A percentile compares a stretch with the other conserved stretches of the same genome.
phyloP scores from a whole-genome alignment of 164 flowering plant species.

The Platanus orientalis region DNA sequence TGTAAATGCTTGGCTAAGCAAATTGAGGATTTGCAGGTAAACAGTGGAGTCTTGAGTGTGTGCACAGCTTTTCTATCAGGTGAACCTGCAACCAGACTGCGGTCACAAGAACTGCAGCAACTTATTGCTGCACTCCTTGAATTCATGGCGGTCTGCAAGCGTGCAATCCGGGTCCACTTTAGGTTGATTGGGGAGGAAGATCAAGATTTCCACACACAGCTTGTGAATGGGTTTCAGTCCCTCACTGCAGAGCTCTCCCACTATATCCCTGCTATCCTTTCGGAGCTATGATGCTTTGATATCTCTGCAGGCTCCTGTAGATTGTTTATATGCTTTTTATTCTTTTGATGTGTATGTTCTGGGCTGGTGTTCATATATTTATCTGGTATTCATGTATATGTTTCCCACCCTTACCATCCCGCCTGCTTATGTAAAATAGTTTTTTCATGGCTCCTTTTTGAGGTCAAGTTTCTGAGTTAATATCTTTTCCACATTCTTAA shows the following conservation, averaged over 20 bases:
- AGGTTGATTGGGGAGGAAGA: constrained; percentile 97
- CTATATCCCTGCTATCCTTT: constrained; percentile 96
- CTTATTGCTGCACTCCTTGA: constrained; percentile 98
- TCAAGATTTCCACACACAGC: constrained; percentile 98
- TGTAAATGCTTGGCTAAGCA: not conserved
- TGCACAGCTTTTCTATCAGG: constrained; percentile 98
- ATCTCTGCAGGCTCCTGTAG: not conserved
- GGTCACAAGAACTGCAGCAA: constrained; percentile 96
- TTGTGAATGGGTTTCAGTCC: constrained; percentile 97
- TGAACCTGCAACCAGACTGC: constrained; percentile 93
- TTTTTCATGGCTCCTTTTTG: too few relatives aligned
- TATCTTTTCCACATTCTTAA: too few relatives aligned
- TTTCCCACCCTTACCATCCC: not conserved
- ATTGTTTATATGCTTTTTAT: constrained; percentile 7
- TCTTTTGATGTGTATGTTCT: not conserved
- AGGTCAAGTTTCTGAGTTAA: too few relatives aligned
- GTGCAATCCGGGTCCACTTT: constrained; percentile 93
- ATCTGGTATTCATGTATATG: not conserved
- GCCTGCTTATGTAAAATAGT: too few relatives aligned
- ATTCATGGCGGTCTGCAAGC: constrained; percentile 98
- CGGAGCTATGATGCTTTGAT: constrained; percentile 56
- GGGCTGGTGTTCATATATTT: too few relatives aligned
- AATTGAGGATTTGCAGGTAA: constrained; percentile 54
- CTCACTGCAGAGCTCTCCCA: constrained; percentile 96
- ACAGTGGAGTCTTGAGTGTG: constrained; percentile 94